These are phyloP conservation scores for Colletotrichum limetticola DNA, from an alignment of 2,329 filamentous ascomycete species.

Conservation along the genomic window DNA sequence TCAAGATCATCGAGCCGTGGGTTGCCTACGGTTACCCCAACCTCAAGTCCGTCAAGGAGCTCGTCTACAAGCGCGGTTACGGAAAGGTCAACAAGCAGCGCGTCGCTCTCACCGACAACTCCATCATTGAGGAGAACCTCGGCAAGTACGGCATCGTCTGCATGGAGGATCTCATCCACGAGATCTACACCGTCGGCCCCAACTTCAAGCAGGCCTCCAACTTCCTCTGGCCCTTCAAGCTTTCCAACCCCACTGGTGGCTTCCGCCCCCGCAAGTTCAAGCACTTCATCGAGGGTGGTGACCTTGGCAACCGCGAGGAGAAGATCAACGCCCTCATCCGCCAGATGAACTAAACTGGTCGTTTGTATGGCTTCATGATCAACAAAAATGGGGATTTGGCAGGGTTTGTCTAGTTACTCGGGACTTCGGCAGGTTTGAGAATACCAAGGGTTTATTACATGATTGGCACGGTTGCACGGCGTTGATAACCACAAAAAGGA, in stretches of 20 bases:
- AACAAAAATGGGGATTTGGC: slow-evolving; percentile 40
- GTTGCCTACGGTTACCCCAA: slow-evolving; percentile 99
- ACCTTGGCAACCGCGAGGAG: slow-evolving; percentile 98
- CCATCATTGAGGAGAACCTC: slow-evolving; percentile 95
- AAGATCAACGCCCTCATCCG: slow-evolving; percentile 96
- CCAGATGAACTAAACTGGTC: slow-evolving; percentile 89
- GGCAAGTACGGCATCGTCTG: slow-evolving; percentile 99
- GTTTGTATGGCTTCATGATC: slow-evolving; percentile 23
- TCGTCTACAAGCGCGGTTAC: slow-evolving; percentile 99
- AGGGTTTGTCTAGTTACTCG: slow-evolving; percentile 42
- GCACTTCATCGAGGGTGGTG: slow-evolving; percentile 98
- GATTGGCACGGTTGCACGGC: slow-evolving; percentile 46
- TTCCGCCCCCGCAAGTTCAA: slow-evolving; percentile 98
- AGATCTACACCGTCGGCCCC: slow-evolving; percentile 98
- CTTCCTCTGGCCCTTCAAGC: slow-evolving; percentile 99
- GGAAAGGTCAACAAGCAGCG: slow-evolving; percentile 99
- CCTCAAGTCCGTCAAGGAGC: slow-evolving; percentile 98
- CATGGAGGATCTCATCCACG: slow-evolving; percentile 99
- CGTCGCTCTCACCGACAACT: slow-evolving; percentile 94
- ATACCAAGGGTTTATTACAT: slow-evolving; percentile 36
- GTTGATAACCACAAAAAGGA: slow-evolving; percentile 45
- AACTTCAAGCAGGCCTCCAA: slow-evolving; percentile 99
- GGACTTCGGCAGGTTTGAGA: slow-evolving; percentile 36
- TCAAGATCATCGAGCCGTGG: slow-evolving; percentile 98
- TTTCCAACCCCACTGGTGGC: slow-evolving; percentile 96